These are phyloP conservation scores for Populus deltoides DNA, from an alignment of 345 rosid genomes.

Conservation along the genomic window DNA sequence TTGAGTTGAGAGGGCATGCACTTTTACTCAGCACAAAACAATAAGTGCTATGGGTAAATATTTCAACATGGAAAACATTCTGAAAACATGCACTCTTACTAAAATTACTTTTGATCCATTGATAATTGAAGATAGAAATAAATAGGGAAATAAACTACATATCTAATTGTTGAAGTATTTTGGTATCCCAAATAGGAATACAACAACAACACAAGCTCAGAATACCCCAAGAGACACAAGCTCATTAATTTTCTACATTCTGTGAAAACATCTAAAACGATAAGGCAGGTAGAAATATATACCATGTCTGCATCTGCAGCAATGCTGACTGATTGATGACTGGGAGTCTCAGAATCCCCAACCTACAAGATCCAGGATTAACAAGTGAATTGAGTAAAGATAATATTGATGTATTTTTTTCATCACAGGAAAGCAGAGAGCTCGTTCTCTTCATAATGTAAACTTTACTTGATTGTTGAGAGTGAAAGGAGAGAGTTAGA, in stretches of 20 bases:
- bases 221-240: not conserved
- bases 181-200: not conserved
- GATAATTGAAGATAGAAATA: not conserved
- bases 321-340: slow-evolving; percentile 39
- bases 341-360: slow-evolving; percentile 33
- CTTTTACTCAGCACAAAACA: not conserved
- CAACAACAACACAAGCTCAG: not conserved
- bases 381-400: not conserved
- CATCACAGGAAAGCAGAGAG: too few species aligned
- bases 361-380: slow-evolving; percentile 28
- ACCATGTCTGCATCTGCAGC: slow-evolving; percentile 55
- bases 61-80: not conserved
- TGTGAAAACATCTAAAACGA: not conserved
- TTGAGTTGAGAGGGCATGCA: not conserved
- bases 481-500: not conserved
- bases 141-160: not conserved
- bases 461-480: not conserved
- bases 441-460: not conserved
- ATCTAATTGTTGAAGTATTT: not conserved
- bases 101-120: not conserved
- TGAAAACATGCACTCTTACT: not conserved
- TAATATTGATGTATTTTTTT: too few species aligned
- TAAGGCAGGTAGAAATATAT: not conserved
- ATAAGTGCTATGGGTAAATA: not conserved
- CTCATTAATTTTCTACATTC: not conserved